These are phyloP conservation scores for Aureoboletus auriporus DNA, from an alignment of 768 basidiomycete species.

Conservation along the genomic window DNA sequence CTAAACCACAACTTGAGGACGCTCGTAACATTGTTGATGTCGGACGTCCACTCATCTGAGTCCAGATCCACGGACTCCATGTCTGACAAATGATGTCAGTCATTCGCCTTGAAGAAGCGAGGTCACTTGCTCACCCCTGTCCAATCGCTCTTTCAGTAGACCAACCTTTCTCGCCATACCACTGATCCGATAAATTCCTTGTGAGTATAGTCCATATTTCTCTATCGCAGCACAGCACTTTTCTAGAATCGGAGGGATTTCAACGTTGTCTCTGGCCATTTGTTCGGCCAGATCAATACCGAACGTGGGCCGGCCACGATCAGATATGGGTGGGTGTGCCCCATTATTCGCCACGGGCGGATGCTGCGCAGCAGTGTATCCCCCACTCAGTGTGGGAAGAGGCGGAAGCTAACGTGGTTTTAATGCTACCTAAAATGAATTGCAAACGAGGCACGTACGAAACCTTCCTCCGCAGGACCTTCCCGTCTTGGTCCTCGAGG, in stretches of 20 bases:
- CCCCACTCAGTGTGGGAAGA: conserved; percentile 42
- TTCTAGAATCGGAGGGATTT: conserved; percentile 81
- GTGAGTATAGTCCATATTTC: conserved; percentile 74
- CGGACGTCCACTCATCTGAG: conserved; percentile 84
- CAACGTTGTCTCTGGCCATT: conserved; percentile 85
- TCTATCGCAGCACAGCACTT: conserved; percentile 94
- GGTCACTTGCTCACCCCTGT: conserved; percentile 58
- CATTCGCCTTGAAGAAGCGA: conserved; percentile 1
- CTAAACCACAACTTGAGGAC: conserved; percentile 94
- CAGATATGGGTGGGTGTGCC: conserved; percentile 35
- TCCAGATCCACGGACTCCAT: conserved; percentile 85
- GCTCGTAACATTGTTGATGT: conserved; percentile 95
- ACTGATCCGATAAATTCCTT: conserved; percentile 92
- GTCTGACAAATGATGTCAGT: conserved; percentile 45
- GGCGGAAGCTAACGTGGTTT: conserved; percentile 51
- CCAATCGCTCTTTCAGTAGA: conserved; percentile 76
- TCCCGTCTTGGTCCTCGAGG: conserved; percentile 79
- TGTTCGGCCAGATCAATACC: conserved; percentile 91
- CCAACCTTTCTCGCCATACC: conserved; percentile 87
- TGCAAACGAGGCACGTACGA: conserved; percentile 54
- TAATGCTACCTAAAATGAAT: conserved; percentile 3
- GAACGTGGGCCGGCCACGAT: conserved; percentile 80
- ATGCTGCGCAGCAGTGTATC: conserved; percentile 25
- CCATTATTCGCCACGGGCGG: conserved; percentile 23
- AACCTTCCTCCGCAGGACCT: conserved; percentile 88